Evolutionary conservation across 768 basidiomycete genomes (phyloP).

Genomic region (Collybiopsis luxurians): DNA sequence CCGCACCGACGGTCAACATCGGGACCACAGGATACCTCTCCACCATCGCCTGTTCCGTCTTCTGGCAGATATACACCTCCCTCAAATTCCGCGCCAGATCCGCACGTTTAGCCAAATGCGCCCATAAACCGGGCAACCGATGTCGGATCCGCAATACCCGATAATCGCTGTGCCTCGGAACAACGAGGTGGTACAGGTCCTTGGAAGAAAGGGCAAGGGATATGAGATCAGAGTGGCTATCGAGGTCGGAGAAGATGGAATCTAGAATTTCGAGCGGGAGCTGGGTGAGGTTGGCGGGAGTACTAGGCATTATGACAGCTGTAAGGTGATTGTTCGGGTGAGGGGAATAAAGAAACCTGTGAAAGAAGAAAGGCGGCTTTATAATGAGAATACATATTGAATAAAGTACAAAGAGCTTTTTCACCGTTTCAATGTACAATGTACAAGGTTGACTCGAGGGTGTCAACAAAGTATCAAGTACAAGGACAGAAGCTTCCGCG

Average conservation of each 20-base stretch:
- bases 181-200: conserved; percentile 31
- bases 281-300: too few species aligned
- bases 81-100: conserved; percentile 47
- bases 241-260: conserved; percentile 34
- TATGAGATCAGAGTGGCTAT: conserved; percentile 37
- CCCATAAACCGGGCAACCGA: conserved; percentile 41
- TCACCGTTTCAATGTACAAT: too few species aligned
- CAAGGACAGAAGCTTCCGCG: conserved; percentile 3
- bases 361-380: too few species aligned
- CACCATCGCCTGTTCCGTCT: conserved; percentile 29
- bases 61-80: conserved; percentile 43
- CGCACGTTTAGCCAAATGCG: conserved; percentile 46
- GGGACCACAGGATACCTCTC: conserved; percentile 42
- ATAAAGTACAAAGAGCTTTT: background rate
- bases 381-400: too few species aligned
- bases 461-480: too few species aligned
- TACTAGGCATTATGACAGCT: too few species aligned
- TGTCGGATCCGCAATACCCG: conserved; percentile 44
- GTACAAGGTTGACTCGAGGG: too few species aligned
- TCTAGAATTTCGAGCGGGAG: conserved; percentile 11
- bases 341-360: too few species aligned
- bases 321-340: too few species aligned
- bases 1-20: conserved; percentile 20
- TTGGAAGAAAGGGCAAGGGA: conserved; percentile 43
- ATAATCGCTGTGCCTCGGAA: conserved; percentile 50